Conservation (phyloP, 2,329 filamentous ascomycete species). For the Penicillium nordicum region DNA sequence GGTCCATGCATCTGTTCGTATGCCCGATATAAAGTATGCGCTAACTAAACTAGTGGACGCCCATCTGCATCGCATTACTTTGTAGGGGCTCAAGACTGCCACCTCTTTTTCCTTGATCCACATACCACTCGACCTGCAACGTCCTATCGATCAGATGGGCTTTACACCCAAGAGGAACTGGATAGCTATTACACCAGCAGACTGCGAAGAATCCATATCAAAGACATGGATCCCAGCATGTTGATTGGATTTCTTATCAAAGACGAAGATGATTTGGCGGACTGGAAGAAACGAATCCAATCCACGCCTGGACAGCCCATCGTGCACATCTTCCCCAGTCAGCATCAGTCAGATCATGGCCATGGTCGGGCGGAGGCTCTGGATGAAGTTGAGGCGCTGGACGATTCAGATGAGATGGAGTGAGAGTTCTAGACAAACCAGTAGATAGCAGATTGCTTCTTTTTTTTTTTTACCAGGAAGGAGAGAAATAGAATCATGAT, state of each 20-base stretch:
- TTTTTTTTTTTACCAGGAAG: background rate
- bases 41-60: constrained; percentile 64
- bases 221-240: constrained; percentile 98
- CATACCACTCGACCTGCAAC: constrained; percentile 78
- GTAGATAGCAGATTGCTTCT: background rate
- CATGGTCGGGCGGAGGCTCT: constrained; percentile 69
- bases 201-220: constrained; percentile 74
- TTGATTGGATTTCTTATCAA: constrained; percentile 87
- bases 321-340: constrained; percentile 74
- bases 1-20: constrained; percentile 14
- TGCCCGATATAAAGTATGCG: constrained; percentile 20
- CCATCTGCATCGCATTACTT: constrained; percentile 86
- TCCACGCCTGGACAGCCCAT: constrained; percentile 78
- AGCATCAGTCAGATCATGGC: constrained; percentile 54
- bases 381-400: constrained; percentile 85
- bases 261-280: constrained; percentile 75
- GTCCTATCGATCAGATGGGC: constrained; percentile 55
- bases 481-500: constrained; percentile 13
- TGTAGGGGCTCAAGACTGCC: constrained; percentile 67
- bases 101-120: constrained; percentile 92
- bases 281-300: constrained; percentile 74
- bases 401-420: constrained; percentile 55
- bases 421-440: background rate
- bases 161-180: constrained; percentile 67
- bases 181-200: constrained; percentile 83